Evolutionary conservation across 768 basidiomycete genomes (phyloP).

Genomic region (Tylopilus intermedius): DNA sequence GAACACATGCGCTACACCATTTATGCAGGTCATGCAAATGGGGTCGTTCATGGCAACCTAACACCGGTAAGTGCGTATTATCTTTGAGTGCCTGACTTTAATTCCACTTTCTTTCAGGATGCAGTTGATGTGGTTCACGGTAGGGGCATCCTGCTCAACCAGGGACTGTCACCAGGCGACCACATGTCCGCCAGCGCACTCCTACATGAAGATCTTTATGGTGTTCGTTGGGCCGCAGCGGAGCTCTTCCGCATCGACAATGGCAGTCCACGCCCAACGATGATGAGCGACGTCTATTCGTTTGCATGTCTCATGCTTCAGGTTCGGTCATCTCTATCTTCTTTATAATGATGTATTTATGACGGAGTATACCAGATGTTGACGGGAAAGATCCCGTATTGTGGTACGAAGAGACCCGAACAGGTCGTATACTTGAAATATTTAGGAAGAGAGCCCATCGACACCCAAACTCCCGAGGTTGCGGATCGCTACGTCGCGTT

Average conservation of each 20-base stretch:
- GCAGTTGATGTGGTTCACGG: slow-evolving; percentile 1
- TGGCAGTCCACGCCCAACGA: neutral
- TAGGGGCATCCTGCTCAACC: neutral
- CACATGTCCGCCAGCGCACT: too few relatives aligned
- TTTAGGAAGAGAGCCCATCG: slow-evolving; percentile 13
- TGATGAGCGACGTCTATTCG: slow-evolving; percentile 15
- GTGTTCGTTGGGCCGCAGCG: slow-evolving; percentile 13
- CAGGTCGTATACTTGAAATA: slow-evolving; percentile 14
- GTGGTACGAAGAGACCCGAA: slow-evolving; percentile 4
- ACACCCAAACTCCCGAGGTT: slow-evolving; percentile 3
- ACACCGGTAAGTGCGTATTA: slow-evolving; percentile 2
- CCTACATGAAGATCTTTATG: neutral
- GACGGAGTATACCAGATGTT: slow-evolving; percentile 2
- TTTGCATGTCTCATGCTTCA: slow-evolving; percentile 16
- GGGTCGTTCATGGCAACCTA: slow-evolving; percentile 5
- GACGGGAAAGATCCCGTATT: slow-evolving; percentile 8
- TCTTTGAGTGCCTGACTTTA: neutral
- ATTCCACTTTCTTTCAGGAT: neutral
- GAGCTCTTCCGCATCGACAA: slow-evolving; percentile 6
- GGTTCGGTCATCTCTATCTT: slow-evolving; percentile 1
- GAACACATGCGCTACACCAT: too few relatives aligned
- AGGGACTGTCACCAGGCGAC: neutral
- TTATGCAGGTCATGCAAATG: neutral
- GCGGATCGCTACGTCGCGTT: slow-evolving; percentile 1
- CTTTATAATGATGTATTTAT: neutral